Conservation (phyloP, 169 alveolate species). For the Plasmodium inui region DNA sequence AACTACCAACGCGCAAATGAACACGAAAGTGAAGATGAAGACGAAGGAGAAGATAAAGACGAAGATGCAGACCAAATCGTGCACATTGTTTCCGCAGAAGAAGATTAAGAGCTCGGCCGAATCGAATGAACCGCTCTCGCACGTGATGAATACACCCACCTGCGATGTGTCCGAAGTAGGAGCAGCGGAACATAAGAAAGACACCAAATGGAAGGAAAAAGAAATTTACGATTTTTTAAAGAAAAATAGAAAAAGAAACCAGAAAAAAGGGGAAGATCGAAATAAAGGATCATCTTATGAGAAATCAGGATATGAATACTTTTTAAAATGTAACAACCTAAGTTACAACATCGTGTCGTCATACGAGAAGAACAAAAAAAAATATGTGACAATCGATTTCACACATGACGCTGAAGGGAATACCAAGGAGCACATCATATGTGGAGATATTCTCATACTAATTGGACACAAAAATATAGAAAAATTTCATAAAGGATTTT, state of each 20-base stretch:
- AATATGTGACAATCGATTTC: conserved; percentile 78
- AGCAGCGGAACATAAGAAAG: background rate
- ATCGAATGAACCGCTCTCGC: background rate
- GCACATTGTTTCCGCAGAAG: background rate
- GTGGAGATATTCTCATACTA: conserved; percentile 82
- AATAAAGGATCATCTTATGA: background rate
- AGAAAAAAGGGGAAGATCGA: conserved; percentile 21
- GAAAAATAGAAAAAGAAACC: background rate
- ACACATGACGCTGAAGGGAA: conserved; percentile 79
- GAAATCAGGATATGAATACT: conserved; percentile 65
- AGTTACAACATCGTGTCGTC: conserved; percentile 64
- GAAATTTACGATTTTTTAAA: conserved; percentile 19
- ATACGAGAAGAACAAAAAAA: conserved; percentile 70
- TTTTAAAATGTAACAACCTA: conserved; percentile 49
- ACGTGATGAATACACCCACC: background rate
- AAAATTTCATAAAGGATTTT: conserved; percentile 75
- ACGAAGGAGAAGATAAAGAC: background rate
- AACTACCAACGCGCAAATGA: background rate
- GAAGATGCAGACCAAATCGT: background rate
- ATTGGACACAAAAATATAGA: conserved; percentile 77
- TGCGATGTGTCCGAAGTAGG: background rate
- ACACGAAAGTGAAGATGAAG: background rate
- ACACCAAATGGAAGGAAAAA: background rate
- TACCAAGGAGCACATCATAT: conserved; percentile 75
- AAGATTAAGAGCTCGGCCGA: background rate